phyloP scores from a whole-genome alignment of 441 rosid species.

The Populus hybrid region DNA sequence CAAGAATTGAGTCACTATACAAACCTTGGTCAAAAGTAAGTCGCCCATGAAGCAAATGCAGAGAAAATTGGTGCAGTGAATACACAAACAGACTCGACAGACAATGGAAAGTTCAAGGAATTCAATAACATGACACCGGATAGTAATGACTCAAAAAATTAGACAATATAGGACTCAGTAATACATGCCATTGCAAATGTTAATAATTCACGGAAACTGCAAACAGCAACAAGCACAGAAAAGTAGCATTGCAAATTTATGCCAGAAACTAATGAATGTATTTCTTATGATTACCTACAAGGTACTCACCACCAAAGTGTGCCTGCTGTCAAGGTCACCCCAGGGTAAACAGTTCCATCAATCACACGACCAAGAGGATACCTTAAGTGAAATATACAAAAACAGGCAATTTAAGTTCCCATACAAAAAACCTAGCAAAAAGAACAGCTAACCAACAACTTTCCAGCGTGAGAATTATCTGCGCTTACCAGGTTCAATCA shows the following conservation, averaged over 20 bases:
- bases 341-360: conserved; percentile 99
- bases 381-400: conserved; percentile 38
- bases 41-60: conserved; percentile 99
- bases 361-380: conserved; percentile 99
- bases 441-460: background rate
- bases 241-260: background rate
- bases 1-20: conserved; percentile 13
- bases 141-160: conserved; percentile 10
- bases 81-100: conserved; percentile 99
- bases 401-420: background rate
- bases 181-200: conserved; percentile 1
- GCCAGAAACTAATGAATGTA: background rate
- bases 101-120: conserved; percentile 84
- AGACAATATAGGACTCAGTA: background rate
- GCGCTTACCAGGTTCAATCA: conserved; percentile 92
- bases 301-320: conserved; percentile 87
- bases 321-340: conserved; percentile 97
- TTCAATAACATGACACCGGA: conserved; percentile 61
- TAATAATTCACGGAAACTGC: background rate
- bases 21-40: conserved; percentile 93
- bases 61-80: conserved; percentile 98
- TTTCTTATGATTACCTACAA: conserved; percentile 8
- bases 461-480: background rate
- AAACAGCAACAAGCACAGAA: background rate
- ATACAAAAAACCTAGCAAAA: background rate